These are phyloP conservation scores for Microthyrium microscopicum DNA, from an alignment of 2,329 filamentous ascomycete genomes.

Conservation along the genomic window DNA sequence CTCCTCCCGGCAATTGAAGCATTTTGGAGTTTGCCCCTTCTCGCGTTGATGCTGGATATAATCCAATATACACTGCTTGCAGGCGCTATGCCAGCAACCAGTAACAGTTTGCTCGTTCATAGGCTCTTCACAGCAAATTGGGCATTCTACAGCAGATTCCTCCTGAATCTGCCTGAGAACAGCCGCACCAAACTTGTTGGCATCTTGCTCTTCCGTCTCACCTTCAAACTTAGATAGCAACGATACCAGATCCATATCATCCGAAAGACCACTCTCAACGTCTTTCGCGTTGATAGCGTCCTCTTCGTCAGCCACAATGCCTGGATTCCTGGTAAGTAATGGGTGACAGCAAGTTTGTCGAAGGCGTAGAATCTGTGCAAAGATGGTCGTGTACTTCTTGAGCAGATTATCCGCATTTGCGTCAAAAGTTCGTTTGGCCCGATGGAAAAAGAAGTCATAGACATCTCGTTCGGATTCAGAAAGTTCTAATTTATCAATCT, in stretches of 20 bases:
- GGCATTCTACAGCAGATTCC: constrained; percentile 77
- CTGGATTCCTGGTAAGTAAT: constrained; percentile 68
- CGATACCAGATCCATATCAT: constrained; percentile 88
- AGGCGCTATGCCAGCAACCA: constrained; percentile 94
- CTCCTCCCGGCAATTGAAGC: constrained; percentile 76
- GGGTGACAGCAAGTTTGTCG: constrained; percentile 93
- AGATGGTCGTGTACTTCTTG: constrained; percentile 93
- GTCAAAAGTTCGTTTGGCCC: constrained; percentile 69
- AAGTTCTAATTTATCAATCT: constrained; percentile 77
- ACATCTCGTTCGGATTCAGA: constrained; percentile 74
- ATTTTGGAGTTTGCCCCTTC: constrained; percentile 58
- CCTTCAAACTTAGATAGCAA: constrained; percentile 73
- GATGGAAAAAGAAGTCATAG: constrained; percentile 76
- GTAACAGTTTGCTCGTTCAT: constrained; percentile 82
- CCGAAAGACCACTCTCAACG: constrained; percentile 62
- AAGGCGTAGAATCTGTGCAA: constrained; percentile 84
- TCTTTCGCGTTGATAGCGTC: constrained; percentile 66
- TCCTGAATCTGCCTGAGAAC: constrained; percentile 82
- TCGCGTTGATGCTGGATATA: constrained; percentile 79
- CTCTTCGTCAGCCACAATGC: constrained; percentile 73
- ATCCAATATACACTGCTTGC: constrained; percentile 78
- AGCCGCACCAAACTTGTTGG: constrained; percentile 67
- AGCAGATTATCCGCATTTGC: constrained; percentile 82
- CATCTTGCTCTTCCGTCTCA: constrained; percentile 37
- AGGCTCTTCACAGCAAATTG: constrained; percentile 85